Percentiles rank a stretch among this genome's conserved stretches.
These are phyloP conservation scores for Usnea hakonensis DNA, from an alignment of 495 filamentous ascomycete species.

Conservation along the genomic window DNA sequence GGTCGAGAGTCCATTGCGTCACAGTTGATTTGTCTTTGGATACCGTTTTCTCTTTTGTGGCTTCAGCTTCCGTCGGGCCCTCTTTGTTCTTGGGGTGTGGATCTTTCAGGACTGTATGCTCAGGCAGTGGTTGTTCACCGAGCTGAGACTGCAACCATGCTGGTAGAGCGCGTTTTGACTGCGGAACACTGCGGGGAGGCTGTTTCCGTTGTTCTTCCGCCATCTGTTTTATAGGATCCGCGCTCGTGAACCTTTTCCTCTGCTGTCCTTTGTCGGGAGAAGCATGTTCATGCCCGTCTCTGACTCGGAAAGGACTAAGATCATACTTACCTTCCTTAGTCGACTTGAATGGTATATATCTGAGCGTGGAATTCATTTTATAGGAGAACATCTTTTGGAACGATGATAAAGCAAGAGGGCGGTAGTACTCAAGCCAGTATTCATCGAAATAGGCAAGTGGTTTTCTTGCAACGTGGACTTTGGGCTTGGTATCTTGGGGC, in stretches of 20 bases:
- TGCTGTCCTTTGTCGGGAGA: conserved; percentile 40
- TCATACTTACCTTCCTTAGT: conserved; percentile 67
- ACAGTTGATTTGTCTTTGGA: conserved; percentile 56
- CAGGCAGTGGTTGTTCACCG: conserved; percentile 26
- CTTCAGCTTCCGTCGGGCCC: neutral
- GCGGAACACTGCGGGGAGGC: neutral
- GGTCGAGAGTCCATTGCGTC: conserved; percentile 79
- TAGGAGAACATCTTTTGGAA: conserved; percentile 84
- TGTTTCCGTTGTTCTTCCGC: conserved; percentile 8
- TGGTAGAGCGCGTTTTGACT: conserved; percentile 8
- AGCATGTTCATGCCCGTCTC: conserved; percentile 45
- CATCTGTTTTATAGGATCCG: conserved; percentile 44
- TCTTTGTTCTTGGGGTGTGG: neutral
- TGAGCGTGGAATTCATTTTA: conserved; percentile 79
- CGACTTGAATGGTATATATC: conserved; percentile 66
- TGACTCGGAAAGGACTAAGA: conserved; percentile 74
- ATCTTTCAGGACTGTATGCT: conserved; percentile 45
- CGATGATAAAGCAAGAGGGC: conserved; percentile 74
- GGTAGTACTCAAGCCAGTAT: conserved; percentile 98
- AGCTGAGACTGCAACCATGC: conserved; percentile 43
- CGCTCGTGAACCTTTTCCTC: conserved; percentile 55
- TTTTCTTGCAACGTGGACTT: conserved; percentile 39
- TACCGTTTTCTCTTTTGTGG: conserved; percentile 21
- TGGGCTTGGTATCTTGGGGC: conserved; percentile 39
- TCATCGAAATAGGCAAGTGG: conserved; percentile 72